These are phyloP conservation scores for Fusarium secorum DNA, from an alignment of 2,329 filamentous ascomycete species.

Conservation along the genomic window DNA sequence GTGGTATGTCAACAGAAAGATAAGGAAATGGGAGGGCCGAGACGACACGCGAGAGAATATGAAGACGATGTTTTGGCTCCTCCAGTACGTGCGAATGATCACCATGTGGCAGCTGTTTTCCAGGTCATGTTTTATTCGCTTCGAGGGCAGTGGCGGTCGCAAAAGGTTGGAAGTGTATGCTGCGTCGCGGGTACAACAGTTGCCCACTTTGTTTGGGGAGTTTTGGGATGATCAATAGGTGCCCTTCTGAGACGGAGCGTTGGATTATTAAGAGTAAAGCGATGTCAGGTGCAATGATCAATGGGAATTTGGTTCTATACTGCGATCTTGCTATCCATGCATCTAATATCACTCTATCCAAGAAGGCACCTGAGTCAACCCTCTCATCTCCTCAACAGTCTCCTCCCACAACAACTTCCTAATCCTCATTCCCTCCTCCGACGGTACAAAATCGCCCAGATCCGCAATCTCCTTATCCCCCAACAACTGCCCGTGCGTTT, in stretches of 20 bases:
- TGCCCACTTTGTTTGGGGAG: neutral
- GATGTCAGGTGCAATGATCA: neutral
- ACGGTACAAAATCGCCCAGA: neutral
- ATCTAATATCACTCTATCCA: neutral
- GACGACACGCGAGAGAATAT: neutral
- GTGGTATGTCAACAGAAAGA: neutral
- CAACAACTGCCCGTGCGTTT: slow-evolving; percentile 27
- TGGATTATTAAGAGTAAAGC: neutral
- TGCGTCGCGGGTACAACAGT: neutral
- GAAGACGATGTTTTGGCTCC: neutral
- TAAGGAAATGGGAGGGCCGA: neutral
- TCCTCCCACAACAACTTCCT: neutral
- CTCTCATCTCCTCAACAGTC: neutral
- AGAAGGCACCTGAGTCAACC: neutral
- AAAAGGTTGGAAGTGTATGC: neutral
- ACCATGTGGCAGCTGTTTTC: neutral
- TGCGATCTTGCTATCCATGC: neutral
- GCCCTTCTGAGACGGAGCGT: neutral
- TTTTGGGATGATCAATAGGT: neutral
- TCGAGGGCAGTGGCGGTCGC: neutral
- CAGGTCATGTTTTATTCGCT: neutral
- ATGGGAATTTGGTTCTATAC: neutral
- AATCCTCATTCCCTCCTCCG: neutral
- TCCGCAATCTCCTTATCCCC: slow-evolving; percentile 7
- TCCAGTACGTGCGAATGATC: neutral